Conservation (phyloP, 176 grass and related monocot species). For the Zoysia pacifica region DNA sequence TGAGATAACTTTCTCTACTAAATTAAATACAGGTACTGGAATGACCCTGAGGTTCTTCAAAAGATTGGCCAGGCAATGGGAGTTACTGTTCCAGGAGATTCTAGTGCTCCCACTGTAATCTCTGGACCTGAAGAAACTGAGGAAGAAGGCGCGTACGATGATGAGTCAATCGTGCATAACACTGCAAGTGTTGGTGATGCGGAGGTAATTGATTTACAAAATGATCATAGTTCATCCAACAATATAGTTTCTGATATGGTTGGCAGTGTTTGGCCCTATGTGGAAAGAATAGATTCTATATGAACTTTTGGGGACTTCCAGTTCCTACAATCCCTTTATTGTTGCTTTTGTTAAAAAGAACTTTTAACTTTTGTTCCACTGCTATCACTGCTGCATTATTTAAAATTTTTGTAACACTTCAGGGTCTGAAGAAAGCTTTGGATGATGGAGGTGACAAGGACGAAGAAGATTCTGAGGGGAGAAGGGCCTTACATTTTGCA, state of each 20-base stretch:
- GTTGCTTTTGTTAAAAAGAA: not conserved
- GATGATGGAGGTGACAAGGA: constrained; percentile 80
- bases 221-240: not conserved
- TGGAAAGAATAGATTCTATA: not conserved
- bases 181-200: constrained; percentile 86
- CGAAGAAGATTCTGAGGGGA: constrained; percentile 87
- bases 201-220: constrained; percentile 55
- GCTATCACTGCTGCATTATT: not conserved
- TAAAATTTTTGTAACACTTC: not conserved
- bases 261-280: not conserved
- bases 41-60: constrained; percentile 88
- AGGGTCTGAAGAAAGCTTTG: constrained; percentile 89
- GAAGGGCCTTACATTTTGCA: constrained; percentile 99
- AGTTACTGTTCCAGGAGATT: constrained; percentile 59
- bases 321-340: not conserved
- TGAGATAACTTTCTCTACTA: constrained; percentile 21
- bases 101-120: constrained; percentile 43
- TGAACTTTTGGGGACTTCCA: not conserved
- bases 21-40: constrained; percentile 77
- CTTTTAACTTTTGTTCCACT: not conserved
- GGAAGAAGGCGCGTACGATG: constrained; percentile 59
- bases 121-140: constrained; percentile 77
- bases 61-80: constrained; percentile 95
- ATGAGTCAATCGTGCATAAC: constrained; percentile 88
- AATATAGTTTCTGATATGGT: not conserved